Conservation (phyloP, 352 stramenopile species). For the Globisporangium cederbergense region DNA sequence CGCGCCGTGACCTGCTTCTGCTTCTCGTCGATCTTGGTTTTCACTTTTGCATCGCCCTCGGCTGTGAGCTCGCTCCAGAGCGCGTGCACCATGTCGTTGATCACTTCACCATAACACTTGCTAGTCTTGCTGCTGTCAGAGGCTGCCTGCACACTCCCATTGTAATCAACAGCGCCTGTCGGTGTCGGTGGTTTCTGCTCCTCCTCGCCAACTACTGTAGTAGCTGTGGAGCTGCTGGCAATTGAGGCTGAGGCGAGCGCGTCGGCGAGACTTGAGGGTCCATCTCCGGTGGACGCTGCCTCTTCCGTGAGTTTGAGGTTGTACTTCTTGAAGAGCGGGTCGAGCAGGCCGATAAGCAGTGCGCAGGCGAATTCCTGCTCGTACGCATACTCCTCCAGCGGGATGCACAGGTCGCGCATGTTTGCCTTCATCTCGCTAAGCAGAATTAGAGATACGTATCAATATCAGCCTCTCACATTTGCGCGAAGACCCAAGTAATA, state of each 20-base stretch:
- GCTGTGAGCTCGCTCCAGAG: constrained; percentile 56
- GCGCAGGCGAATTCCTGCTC: constrained; percentile 75
- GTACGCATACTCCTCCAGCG: constrained; percentile 81
- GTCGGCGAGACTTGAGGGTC: constrained; percentile 1
- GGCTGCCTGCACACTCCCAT: background rate
- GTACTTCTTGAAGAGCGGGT: constrained; percentile 72
- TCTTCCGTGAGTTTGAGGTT: constrained; percentile 35
- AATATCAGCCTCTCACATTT: background rate
- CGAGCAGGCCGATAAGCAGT: constrained; percentile 64
- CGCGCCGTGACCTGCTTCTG: constrained; percentile 60
- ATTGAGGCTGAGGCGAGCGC: constrained; percentile 6
- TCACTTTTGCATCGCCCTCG: constrained; percentile 52
- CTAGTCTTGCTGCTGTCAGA: constrained; percentile 1
- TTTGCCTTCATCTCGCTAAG: constrained; percentile 81
- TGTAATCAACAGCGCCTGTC: background rate
- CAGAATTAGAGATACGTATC: background rate
- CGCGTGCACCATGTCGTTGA: constrained; percentile 68
- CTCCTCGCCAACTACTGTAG: background rate
- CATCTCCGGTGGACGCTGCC: background rate
- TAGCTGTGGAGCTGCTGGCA: background rate
- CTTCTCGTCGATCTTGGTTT: constrained; percentile 80
- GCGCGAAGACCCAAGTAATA: no score
- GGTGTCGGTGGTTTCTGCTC: constrained; percentile 8
- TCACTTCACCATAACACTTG: constrained; percentile 65
- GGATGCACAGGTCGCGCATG: constrained; percentile 81